A percentile compares a stretch with the other conserved stretches of the same genome.
Conservation (phyloP, 495 filamentous ascomycete genomes). For the Neohortaea acidophila region DNA sequence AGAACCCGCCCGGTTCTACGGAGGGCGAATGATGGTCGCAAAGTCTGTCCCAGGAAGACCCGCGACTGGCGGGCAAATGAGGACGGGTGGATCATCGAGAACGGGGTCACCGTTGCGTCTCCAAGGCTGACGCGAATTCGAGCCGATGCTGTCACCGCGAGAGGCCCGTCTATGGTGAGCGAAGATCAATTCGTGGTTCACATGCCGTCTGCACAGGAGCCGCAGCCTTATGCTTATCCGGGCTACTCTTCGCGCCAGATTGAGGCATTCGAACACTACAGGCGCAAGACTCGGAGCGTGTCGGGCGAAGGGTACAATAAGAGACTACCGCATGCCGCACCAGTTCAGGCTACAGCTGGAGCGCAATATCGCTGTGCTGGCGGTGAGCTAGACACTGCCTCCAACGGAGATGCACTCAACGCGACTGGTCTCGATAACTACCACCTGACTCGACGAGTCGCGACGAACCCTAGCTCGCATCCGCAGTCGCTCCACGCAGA, state of each 20-base stretch:
- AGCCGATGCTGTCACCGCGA: too few relatives aligned
- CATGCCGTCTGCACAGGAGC: slow-evolving; percentile 17
- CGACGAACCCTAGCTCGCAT: too few relatives aligned
- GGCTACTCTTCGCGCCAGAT: slow-evolving; percentile 12
- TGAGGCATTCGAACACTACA: slow-evolving; percentile 11
- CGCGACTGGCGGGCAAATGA: slow-evolving; percentile 1
- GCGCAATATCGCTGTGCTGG: too few relatives aligned
- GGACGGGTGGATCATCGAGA: slow-evolving; percentile 7
- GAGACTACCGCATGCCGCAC: background rate
- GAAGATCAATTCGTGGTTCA: slow-evolving; percentile 13
- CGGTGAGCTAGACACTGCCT: too few relatives aligned
- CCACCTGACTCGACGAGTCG: too few relatives aligned
- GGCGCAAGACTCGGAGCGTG: slow-evolving; percentile 4
- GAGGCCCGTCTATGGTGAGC: background rate
- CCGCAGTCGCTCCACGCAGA: too few relatives aligned
- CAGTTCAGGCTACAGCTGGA: too few relatives aligned
- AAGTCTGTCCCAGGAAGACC: slow-evolving; percentile 3
- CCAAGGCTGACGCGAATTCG: slow-evolving; percentile 5
- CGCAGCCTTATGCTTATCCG: slow-evolving; percentile 16
- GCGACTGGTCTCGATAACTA: too few relatives aligned
- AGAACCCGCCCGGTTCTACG: slow-evolving; percentile 2
- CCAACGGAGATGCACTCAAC: too few relatives aligned
- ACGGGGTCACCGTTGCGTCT: slow-evolving; percentile 1
- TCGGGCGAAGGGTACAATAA: background rate
- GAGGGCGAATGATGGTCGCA: slow-evolving; percentile 11